Conservation (phyloP, 2,329 filamentous ascomycete genomes). For the Arachnopeziza araneosa region DNA sequence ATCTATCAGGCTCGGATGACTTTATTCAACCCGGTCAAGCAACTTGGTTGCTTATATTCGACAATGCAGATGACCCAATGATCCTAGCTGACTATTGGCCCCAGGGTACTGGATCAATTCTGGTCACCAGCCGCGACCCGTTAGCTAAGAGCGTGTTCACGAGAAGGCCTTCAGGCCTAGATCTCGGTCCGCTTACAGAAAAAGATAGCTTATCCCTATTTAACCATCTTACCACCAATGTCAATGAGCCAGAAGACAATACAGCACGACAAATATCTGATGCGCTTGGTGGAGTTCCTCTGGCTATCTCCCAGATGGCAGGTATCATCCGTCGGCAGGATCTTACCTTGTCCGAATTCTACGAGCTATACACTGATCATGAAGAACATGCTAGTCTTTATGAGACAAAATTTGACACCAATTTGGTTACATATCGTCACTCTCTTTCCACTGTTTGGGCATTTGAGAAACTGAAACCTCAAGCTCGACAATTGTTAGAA, state of each 20-base stretch:
- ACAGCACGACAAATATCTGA: slow-evolving; percentile 11
- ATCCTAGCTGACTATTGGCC: slow-evolving; percentile 24
- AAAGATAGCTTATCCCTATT: slow-evolving; percentile 4
- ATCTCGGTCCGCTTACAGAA: slow-evolving; percentile 9
- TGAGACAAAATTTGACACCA: too few relatives aligned
- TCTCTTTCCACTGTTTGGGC: too few relatives aligned
- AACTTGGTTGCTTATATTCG: slow-evolving; percentile 33
- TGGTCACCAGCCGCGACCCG: slow-evolving; percentile 32
- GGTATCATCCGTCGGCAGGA: slow-evolving; percentile 9
- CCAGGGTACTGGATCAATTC: slow-evolving; percentile 28
- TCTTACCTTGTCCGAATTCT: too few relatives aligned
- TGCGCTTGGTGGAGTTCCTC: slow-evolving; percentile 16
- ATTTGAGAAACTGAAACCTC: too few relatives aligned
- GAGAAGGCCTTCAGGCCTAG: slow-evolving; percentile 9
- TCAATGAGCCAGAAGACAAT: slow-evolving; percentile 5
- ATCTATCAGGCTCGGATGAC: too few relatives aligned
- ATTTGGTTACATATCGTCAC: too few relatives aligned
- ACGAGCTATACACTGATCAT: too few relatives aligned
- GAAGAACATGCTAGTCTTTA: too few relatives aligned
- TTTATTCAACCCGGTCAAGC: too few relatives aligned
- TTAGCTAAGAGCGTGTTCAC: slow-evolving; percentile 20
- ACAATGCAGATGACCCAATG: slow-evolving; percentile 36
- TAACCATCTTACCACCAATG: slow-evolving; percentile 1
- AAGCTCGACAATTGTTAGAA: too few relatives aligned
- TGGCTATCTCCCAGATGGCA: slow-evolving; percentile 22